Evolutionary conservation across 2,329 filamentous ascomycete genomes (phyloP).

Genomic region (Cordyceps farinosa): DNA sequence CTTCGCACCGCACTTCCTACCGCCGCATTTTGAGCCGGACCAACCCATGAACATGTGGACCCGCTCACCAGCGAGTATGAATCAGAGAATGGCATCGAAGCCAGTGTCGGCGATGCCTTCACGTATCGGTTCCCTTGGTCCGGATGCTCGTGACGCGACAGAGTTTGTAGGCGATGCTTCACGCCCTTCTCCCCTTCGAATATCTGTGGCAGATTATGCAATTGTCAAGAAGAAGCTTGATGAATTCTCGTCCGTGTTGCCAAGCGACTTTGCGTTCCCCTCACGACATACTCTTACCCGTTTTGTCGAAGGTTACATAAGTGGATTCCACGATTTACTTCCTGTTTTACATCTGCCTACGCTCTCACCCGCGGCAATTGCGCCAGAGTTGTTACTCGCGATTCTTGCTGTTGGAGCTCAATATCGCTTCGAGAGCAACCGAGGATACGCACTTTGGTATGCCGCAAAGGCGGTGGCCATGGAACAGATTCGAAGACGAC

Average conservation of each 20-base stretch:
- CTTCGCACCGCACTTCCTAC: constrained; percentile 52
- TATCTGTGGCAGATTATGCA: constrained; percentile 52
- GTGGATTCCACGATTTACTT: constrained; percentile 58
- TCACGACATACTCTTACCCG: constrained; percentile 65
- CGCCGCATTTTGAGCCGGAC: constrained; percentile 52
- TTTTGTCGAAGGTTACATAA: constrained; percentile 67
- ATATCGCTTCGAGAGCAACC: constrained; percentile 59
- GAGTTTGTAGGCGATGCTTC: constrained; percentile 32
- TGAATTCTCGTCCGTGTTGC: constrained; percentile 58
- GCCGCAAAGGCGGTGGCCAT: constrained; percentile 55
- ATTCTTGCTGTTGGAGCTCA: constrained; percentile 65
- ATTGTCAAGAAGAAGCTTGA: constrained; percentile 56
- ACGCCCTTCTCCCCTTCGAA: constrained; percentile 40
- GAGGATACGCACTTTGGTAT: constrained; percentile 59
- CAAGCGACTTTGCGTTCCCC: constrained; percentile 62
- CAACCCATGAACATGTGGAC: constrained; percentile 52
- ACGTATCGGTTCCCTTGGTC: constrained; percentile 51
- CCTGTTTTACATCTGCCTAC: constrained; percentile 66
- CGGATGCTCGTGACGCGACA: constrained; percentile 45
- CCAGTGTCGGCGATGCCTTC: constrained; percentile 52
- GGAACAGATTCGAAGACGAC: constrained; percentile 56
- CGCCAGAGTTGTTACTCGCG: constrained; percentile 64
- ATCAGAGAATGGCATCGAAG: constrained; percentile 43
- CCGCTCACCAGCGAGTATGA: constrained; percentile 37
- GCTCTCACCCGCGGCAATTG: constrained; percentile 58